These are phyloP conservation scores for Fremontodendron californicum DNA, from an alignment of 345 rosid genomes.

Conservation along the genomic window DNA sequence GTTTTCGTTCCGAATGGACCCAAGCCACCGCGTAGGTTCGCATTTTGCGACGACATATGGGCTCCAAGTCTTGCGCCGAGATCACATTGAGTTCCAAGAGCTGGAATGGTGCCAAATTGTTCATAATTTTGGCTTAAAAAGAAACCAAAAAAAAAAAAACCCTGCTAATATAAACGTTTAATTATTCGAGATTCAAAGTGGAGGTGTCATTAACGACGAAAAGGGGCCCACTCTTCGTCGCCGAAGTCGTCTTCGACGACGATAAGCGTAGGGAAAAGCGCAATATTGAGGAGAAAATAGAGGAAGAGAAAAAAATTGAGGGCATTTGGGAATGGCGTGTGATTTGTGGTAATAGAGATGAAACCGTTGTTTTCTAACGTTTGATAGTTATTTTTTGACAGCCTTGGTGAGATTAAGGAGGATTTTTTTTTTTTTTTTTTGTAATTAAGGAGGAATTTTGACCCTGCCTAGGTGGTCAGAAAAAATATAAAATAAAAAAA, in stretches of 20 bases:
- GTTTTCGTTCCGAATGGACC: conserved; percentile 75
- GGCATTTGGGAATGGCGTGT: background rate
- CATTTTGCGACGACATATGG: conserved; percentile 67
- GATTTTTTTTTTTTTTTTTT: too few species aligned
- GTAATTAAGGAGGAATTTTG: too few species aligned
- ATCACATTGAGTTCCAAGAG: conserved; percentile 71
- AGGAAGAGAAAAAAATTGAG: background rate
- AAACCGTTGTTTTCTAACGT: conserved; percentile 4
- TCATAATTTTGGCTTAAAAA: background rate
- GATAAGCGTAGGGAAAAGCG: background rate
- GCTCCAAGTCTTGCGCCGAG: conserved; percentile 72
- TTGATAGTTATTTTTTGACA: too few species aligned
- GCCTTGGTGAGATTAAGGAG: too few species aligned
- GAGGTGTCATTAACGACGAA: background rate
- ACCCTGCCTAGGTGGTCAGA: too few species aligned
- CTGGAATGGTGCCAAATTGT: conserved; percentile 42
- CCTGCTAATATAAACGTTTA: too few species aligned
- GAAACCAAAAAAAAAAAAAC: background rate
- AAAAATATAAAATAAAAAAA: too few species aligned
- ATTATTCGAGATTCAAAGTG: too few species aligned
- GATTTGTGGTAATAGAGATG: background rate
- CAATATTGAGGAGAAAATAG: background rate
- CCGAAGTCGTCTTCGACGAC: background rate
- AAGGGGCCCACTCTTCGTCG: background rate
- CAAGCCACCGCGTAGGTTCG: conserved; percentile 81